These are phyloP conservation scores for Chamaecyparis obtusa DNA, from an alignment of 75 land plant species.

Conservation along the genomic window DNA sequence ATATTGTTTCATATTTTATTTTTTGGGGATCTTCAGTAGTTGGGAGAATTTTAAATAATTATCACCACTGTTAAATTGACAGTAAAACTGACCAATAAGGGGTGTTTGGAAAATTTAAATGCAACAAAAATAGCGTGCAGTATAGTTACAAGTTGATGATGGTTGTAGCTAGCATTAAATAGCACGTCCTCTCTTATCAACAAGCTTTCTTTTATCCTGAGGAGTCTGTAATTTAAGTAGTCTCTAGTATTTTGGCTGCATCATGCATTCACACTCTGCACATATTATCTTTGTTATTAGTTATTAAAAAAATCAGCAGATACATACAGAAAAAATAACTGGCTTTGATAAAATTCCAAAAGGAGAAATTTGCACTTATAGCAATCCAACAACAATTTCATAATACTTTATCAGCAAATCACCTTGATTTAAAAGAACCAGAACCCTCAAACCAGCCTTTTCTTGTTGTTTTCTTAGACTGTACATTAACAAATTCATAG, in stretches of 20 bases:
- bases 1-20: too few species aligned
- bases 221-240: neutral
- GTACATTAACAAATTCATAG: neutral
- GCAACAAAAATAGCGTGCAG: neutral
- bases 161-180: neutral
- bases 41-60: too few species aligned
- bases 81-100: neutral
- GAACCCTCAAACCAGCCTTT: neutral
- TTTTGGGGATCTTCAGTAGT: too few species aligned
- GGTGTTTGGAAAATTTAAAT: neutral
- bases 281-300: neutral
- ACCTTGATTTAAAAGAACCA: neutral
- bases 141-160: neutral
- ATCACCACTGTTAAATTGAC: neutral
- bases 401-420: neutral
- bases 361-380: neutral
- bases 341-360: neutral
- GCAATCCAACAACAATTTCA: neutral
- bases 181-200: neutral
- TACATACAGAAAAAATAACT: neutral
- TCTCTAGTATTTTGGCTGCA: neutral
- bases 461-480: neutral
- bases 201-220: neutral
- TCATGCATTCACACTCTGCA: neutral
- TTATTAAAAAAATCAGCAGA: neutral